These are phyloP conservation scores for Teratosphaeria viscida DNA, from an alignment of 2,329 filamentous ascomycete genomes.

Conservation along the genomic window DNA sequence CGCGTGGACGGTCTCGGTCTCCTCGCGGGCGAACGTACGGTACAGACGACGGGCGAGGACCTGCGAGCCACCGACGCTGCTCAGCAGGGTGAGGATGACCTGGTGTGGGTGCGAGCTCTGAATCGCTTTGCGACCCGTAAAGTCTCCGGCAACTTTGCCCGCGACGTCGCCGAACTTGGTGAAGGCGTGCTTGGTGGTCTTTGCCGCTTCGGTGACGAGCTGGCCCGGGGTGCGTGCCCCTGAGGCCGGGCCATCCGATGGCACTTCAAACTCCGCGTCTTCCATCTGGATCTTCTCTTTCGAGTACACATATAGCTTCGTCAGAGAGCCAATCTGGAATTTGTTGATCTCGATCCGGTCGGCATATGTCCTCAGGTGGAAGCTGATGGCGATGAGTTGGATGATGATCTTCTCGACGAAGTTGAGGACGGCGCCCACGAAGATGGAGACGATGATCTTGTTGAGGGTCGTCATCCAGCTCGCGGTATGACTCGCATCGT, in stretches of 20 bases:
- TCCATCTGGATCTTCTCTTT: conserved; percentile 56
- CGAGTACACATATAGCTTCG: conserved; percentile 55
- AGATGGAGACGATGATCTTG: conserved; percentile 77
- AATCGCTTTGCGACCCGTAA: conserved; percentile 63
- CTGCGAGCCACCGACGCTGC: conserved; percentile 63
- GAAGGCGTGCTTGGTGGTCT: conserved; percentile 64
- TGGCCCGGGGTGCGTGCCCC: conserved; percentile 66
- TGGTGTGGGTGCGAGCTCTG: conserved; percentile 70
- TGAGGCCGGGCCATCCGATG: conserved; percentile 32
- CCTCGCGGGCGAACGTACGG: conserved; percentile 68
- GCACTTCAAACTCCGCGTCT: conserved; percentile 66
- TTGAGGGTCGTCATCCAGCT: conserved; percentile 69
- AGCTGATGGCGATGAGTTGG: conserved; percentile 86
- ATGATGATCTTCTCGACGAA: conserved; percentile 88
- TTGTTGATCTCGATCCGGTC: conserved; percentile 89
- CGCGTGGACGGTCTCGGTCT: conserved; percentile 62
- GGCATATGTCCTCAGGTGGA: conserved; percentile 82
- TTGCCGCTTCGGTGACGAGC: conserved; percentile 56
- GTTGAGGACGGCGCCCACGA: conserved; percentile 70
- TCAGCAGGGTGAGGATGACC: conserved; percentile 69
- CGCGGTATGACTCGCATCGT: conserved; percentile 38
- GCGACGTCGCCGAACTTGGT: conserved; percentile 78
- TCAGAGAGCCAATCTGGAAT: conserved; percentile 64
- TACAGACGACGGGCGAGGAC: conserved; percentile 80
- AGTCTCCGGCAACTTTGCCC: conserved; percentile 78